These are phyloP conservation scores for Santalum album DNA, from an alignment of 164 flowering plant species.

Conservation along the genomic window DNA sequence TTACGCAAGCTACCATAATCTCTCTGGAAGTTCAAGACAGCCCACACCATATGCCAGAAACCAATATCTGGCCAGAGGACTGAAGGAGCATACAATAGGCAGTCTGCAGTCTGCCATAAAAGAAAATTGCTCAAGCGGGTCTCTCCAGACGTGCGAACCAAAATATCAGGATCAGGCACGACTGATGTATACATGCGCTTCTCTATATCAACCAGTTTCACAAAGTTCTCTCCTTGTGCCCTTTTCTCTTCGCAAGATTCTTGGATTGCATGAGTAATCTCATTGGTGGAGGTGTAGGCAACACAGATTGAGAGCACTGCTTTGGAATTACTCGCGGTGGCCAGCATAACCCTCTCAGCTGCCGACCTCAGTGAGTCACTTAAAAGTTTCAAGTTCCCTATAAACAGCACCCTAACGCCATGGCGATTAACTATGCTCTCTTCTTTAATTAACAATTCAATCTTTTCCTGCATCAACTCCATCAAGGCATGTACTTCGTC, in stretches of 20 bases:
- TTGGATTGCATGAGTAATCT: slow-evolving; percentile 5
- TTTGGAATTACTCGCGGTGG: slow-evolving; percentile 26
- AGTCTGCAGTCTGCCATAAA: slow-evolving; percentile 57
- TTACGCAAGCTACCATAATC: slow-evolving; percentile 33
- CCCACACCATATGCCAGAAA: slow-evolving; percentile 57
- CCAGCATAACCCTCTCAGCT: slow-evolving; percentile 54
- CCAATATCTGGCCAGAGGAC: slow-evolving; percentile 81
- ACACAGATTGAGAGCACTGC: slow-evolving; percentile 7
- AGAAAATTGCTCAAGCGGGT: slow-evolving; percentile 64
- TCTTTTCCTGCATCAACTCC: slow-evolving; percentile 63
- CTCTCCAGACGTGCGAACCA: slow-evolving; percentile 27
- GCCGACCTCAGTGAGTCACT: slow-evolving; percentile 41
- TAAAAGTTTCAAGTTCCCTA: slow-evolving; percentile 60
- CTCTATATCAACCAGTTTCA: slow-evolving; percentile 54
- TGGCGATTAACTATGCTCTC: slow-evolving; percentile 41
- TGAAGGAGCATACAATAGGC: slow-evolving; percentile 42
- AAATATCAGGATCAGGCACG: slow-evolving; percentile 64
- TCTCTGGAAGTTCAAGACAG: slow-evolving; percentile 51
- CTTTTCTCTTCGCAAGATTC: slow-evolving; percentile 15
- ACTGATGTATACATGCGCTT: slow-evolving; percentile 52
- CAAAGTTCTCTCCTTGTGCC: slow-evolving; percentile 1
- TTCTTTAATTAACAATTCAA: slow-evolving; percentile 39
- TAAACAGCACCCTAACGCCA: slow-evolving; percentile 47
- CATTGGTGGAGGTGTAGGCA: slow-evolving; percentile 6
- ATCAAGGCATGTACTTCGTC: slow-evolving; percentile 22